These are phyloP conservation scores for Nigrospora oryzae DNA, from an alignment of 2,329 filamentous ascomycete genomes.

Conservation along the genomic window DNA sequence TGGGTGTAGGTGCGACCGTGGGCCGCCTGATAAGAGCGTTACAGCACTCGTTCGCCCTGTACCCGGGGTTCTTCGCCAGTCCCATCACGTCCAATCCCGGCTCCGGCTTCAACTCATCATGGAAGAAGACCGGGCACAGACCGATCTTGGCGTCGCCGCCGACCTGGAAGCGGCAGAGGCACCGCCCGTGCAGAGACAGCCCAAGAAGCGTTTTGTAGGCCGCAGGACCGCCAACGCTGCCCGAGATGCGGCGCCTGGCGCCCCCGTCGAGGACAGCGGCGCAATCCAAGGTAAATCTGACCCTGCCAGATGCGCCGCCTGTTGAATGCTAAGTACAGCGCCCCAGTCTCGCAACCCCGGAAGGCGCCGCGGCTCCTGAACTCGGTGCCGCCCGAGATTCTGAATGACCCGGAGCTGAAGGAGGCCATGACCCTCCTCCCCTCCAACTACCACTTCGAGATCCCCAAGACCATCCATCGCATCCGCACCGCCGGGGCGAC, in stretches of 20 bases:
- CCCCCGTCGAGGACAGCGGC: constrained; percentile 47
- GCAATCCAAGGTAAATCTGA: constrained; percentile 56
- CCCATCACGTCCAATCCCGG: neutral
- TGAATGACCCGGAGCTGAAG: constrained; percentile 78
- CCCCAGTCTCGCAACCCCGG: constrained; percentile 59
- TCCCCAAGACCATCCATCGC: constrained; percentile 94
- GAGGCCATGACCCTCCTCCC: constrained; percentile 81
- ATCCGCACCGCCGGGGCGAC: constrained; percentile 74
- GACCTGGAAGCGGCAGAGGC: constrained; percentile 50
- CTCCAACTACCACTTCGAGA: constrained; percentile 96
- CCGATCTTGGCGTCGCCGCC: constrained; percentile 61
- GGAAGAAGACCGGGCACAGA: constrained; percentile 67
- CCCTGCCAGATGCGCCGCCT: neutral
- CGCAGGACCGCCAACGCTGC: constrained; percentile 57
- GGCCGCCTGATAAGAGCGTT: too few relatives aligned
- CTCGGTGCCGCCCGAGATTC: constrained; percentile 79
- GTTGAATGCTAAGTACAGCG: neutral
- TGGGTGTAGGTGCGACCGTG: too few relatives aligned
- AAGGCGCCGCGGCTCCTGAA: constrained; percentile 76
- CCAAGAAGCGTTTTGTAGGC: constrained; percentile 89
- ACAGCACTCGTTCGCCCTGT: too few relatives aligned
- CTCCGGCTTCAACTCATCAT: constrained; percentile 30
- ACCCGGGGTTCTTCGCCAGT: too few relatives aligned
- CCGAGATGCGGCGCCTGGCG: constrained; percentile 26
- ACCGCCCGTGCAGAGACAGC: constrained; percentile 47